Base-by-base conservation (phyloP, 768 basidiomycete species). In the Lenzites betulinus region DNA sequence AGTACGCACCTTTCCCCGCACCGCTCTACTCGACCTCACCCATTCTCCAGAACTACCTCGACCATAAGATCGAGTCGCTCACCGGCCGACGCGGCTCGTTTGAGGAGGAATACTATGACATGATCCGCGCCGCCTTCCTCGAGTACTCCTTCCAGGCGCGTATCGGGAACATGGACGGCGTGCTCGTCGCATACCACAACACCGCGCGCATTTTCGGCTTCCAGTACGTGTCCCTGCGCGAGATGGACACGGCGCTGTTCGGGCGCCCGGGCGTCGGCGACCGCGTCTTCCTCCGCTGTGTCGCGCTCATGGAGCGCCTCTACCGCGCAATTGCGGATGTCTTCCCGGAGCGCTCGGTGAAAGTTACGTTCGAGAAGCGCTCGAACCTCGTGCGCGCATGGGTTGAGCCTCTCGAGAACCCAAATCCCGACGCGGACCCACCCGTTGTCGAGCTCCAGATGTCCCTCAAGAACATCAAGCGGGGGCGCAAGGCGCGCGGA, bases 141-240 rank as follows among this genome's bases (percentile, higher is more conserved):
- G 98, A 98, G 77, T 54, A 51, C 60, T 94, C 92, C 64, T 89
- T 98, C 77, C 96, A 99, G 80, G 95, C 84, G 2, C 88, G 96
- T 5, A 98, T 99, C 62, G 96, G 96, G 9, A 86, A 89, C 69
- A 98, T 98, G 96, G 95, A 97, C 69, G 96, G 96, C 16, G 89
- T 98, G 8, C 80, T 94, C 60, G 85, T 93, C 39, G 87, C 92
- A 22, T 93, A 91, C 69, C 92, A 93, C 69, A 97, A 96, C 63
- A 95, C 92, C 0, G 83, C 84, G 7, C 81, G 83, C 18, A 83
- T 97, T 51, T 94, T 94, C 67, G 96, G 96, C 1, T 98, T 98
- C 78, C 93, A 98, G 72, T 99, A 98, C 69, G 75, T 96, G 30
- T 83, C 94, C 1, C 75, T 96, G 46, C 78, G 82, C 46, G 93